Evolutionary conservation across 345 rosid genomes (phyloP), one percentile per base, ranked within the genome.

Genomic region (Ceriops decandra): DNA sequence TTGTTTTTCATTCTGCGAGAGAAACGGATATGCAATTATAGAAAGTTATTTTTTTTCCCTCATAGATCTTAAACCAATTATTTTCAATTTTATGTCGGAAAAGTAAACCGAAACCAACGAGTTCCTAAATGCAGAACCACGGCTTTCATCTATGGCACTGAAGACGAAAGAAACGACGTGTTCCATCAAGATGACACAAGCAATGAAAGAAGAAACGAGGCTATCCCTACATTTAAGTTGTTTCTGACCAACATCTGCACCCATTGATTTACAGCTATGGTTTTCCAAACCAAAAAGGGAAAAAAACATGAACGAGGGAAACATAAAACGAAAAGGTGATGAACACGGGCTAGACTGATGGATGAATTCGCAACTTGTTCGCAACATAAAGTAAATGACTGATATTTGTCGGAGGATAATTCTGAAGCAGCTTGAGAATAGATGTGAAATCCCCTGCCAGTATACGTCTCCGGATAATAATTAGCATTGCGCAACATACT

Each of bases 401-500:
- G 76, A 89, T 81, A 78, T 85, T 91, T 67, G 96, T 82, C 20
- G 90, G 80, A 20, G 97, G 97, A 66, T 91, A 91, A 53, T 85
- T 79, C 73, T 91, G 97, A 27, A 91, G 90, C 13, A 91, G 83
- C 80, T 85, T 85, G 66, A 91, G 88, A 74, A 83, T 91, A 21
- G 91, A 83, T 21, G 97, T 91, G 82, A 91, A 91, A 72, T 88
- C 93, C 73, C 93, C 93, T 0, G 89, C 93, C 33, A 93, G 87
- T n/a, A 93, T 76, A 49, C 98, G 92, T 62, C 92, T 86, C 62
- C 99, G 76, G 26, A 95, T 66, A 2, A 95, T 85, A 76, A 95
- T 84, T 74, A 95, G 81, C 99, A 95, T 95, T 32, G 98, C 98
- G 51, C 99, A 95, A 77, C 98, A 95, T 74, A 95, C 68, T 65